Base-by-base conservation (phyloP, 1,284 basidiomycete genomes). In the Ceratobasidium sp. region DNA sequence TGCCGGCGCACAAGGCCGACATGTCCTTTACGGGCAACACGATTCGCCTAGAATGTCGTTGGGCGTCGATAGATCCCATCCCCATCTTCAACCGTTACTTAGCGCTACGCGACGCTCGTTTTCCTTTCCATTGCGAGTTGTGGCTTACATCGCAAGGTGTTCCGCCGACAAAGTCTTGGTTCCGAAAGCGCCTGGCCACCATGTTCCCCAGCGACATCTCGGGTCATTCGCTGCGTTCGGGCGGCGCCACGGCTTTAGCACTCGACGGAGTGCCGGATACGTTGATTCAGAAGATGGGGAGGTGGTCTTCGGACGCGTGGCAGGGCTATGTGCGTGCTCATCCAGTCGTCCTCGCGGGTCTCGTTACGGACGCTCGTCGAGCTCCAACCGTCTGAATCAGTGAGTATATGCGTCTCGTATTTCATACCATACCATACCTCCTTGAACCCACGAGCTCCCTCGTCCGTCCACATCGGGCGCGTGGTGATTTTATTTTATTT, bases 191-290 rank as follows among this genome's bases (percentile, higher is more conserved):
- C 5, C 72, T 81, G 1, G 74, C 30, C 1, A 0, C 1, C 0
- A 66, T 71, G 28, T 75, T 80, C 57, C 41, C 75, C 2, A 44
- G 28, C 14, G 41, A 46, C 43, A 54, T 75, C 26, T 32, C 61
- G 8, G 82, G 83, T 0, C 83, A 84, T 55, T 84, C 83, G 2
- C 32, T 79, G 18, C 78, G 81, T 2, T 78, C 82, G 8, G 82
- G 83, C 0, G 81, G 81, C 1, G 82, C 83, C 0, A 85, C 83
- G 0, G 78, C 76, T 43, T 79, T 80, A 38, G 82, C 82, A 0
- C 50, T 75, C 0, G 73, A 77, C 0, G 82, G 83, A 0, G 72
- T 80, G 1, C 75, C 82, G 0, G 77, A 80, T n/a, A 74, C 78
- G 14, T 50, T 77, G 30, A 84, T 84, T 28, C 82, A 82, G 72